Percentiles rank a stretch among this genome's conserved stretches.
These are phyloP conservation scores for Talaromyces amestolkiae DNA, from an alignment of 2,329 filamentous ascomycete genomes.

Conservation along the genomic window DNA sequence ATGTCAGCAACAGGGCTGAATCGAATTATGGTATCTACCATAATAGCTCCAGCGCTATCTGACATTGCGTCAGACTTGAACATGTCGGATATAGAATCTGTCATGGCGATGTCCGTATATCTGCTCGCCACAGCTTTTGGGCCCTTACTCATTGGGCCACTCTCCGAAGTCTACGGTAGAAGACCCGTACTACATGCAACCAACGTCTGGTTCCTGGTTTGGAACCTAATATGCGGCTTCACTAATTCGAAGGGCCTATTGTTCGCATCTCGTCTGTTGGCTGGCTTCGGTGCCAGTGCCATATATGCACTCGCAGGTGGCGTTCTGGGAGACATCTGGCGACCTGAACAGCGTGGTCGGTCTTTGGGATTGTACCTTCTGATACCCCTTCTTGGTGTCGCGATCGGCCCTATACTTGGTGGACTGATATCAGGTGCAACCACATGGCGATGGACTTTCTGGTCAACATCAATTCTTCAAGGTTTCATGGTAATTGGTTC, in stretches of 20 bases:
- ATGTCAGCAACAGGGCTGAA: slow-evolving; percentile 54
- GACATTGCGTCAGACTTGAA: slow-evolving; percentile 49
- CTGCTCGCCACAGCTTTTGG: slow-evolving; percentile 47
- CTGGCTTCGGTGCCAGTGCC: slow-evolving; percentile 55
- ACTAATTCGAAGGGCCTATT: slow-evolving; percentile 50
- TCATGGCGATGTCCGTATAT: slow-evolving; percentile 48
- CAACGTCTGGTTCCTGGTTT: slow-evolving; percentile 51
- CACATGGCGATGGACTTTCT: slow-evolving; percentile 20
- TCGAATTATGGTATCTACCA: slow-evolving; percentile 57
- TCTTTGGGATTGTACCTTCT: slow-evolving; percentile 60
- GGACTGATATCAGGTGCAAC: slow-evolving; percentile 55
- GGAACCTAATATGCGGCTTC: slow-evolving; percentile 53
- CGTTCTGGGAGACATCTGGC: slow-evolving; percentile 53
- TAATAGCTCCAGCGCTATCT: slow-evolving; percentile 48
- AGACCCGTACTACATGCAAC: slow-evolving; percentile 47
- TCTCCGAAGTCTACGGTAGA: slow-evolving; percentile 52
- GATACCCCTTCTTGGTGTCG: slow-evolving; percentile 38
- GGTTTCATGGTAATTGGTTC: slow-evolving; percentile 18
- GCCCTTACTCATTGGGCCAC: slow-evolving; percentile 44
- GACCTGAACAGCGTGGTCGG: slow-evolving; percentile 56
- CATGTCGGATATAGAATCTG: slow-evolving; percentile 40
- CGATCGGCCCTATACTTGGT: slow-evolving; percentile 59
- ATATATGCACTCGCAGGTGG: slow-evolving; percentile 49
- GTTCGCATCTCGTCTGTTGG: slow-evolving; percentile 51
- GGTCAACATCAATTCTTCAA: slow-evolving; percentile 19